phyloP scores from a whole-genome alignment of 768 basidiomycete genomes.

The Suillus subluteus region DNA sequence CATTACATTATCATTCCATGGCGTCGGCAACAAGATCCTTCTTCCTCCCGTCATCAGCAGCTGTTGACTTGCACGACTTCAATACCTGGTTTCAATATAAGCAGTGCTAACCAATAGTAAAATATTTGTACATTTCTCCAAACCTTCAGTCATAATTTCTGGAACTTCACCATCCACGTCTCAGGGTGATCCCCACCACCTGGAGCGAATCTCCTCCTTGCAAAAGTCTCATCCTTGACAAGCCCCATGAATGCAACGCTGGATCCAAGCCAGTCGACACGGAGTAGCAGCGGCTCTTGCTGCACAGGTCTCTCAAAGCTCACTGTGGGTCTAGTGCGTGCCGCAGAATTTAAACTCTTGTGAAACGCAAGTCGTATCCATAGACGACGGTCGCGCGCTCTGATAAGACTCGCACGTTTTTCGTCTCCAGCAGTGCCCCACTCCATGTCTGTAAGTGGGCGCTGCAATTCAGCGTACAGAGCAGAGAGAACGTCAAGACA shows the following conservation, averaged over 20 bases:
- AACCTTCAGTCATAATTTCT: background rate
- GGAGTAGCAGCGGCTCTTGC: background rate
- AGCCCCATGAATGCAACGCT: slow-evolving; percentile 8
- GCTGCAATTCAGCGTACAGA: slow-evolving; percentile 9
- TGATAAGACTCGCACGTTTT: slow-evolving; percentile 8
- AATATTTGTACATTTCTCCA: background rate
- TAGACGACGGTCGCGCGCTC: slow-evolving; percentile 7
- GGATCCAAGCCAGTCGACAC: slow-evolving; percentile 17
- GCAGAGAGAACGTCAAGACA: slow-evolving; percentile 10
- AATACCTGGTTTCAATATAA: background rate
- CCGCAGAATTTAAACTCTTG: background rate
- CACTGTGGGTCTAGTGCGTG: background rate
- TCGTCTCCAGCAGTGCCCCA: slow-evolving; percentile 8
- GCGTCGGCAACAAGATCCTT: too few species aligned
- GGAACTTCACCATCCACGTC: slow-evolving; percentile 15
- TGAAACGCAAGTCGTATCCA: background rate
- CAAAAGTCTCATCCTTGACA: slow-evolving; percentile 7
- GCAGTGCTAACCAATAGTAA: background rate
- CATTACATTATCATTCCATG: too few species aligned
- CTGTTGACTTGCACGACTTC: background rate
- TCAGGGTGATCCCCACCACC: slow-evolving; percentile 3
- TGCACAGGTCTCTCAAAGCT: background rate
- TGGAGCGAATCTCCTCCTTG: slow-evolving; percentile 9
- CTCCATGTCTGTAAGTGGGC: slow-evolving; percentile 6
- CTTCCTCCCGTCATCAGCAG: background rate